phyloP scores from a whole-genome alignment of 1,139 yeast species.

The Protomyces pachydermus region DNA sequence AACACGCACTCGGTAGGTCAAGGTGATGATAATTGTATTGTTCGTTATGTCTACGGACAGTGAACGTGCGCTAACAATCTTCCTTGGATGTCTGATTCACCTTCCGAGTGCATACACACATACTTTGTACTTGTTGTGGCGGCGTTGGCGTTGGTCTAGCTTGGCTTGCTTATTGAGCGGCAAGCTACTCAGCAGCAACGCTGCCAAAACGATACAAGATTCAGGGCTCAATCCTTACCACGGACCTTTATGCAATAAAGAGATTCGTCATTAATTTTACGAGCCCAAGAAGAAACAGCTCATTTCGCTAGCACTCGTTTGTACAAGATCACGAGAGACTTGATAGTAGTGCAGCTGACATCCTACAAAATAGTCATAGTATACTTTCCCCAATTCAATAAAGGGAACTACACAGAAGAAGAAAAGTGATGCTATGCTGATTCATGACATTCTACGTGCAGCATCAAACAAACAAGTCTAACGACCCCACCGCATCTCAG shows the following conservation, averaged over 20 bases:
- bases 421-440: not conserved
- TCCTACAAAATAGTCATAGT: not conserved
- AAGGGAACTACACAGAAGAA: not conserved
- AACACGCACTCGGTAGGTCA: not conserved
- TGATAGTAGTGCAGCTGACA: not conserved
- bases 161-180: not conserved
- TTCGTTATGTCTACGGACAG: constrained; percentile 2
- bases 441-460: not conserved
- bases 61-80: constrained; percentile 2
- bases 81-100: constrained; percentile 1
- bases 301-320: constrained; percentile 1
- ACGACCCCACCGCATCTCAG: constrained; percentile 28
- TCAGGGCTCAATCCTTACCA: constrained; percentile 1
- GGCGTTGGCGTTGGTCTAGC: not conserved
- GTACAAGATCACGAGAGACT: not conserved
- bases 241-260: constrained; percentile 1
- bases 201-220: not conserved
- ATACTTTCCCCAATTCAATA: too few species aligned
- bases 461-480: not conserved
- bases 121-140: not conserved
- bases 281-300: not conserved
- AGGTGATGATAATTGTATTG: not conserved
- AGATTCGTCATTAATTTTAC: not conserved
- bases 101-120: not conserved
- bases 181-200: not conserved